A percentile compares a stretch with the other conserved stretches of the same genome.
Evolutionary conservation across 1,284 basidiomycete genomes (phyloP).

Genomic region (Sporisorium iseilematis-ciliati): DNA sequence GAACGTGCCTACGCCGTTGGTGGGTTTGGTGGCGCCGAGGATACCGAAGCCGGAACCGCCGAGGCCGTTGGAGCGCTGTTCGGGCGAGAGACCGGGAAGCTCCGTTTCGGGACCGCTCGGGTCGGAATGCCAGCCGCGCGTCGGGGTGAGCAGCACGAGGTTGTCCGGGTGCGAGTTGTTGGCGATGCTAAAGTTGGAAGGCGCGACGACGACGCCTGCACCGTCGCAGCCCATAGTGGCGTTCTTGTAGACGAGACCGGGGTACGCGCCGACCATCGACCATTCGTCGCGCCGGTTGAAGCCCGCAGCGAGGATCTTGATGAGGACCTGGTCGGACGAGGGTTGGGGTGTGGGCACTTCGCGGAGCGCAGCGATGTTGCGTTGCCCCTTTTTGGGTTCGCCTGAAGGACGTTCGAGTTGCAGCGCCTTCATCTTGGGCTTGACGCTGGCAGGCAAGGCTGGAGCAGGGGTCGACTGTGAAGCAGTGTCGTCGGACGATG

Average conservation of each 20-base stretch:
- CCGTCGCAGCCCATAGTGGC: constrained; percentile 79
- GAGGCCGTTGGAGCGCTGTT: constrained; percentile 42
- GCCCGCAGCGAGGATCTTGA: constrained; percentile 74
- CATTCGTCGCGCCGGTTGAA: constrained; percentile 87
- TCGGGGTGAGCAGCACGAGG: constrained; percentile 80
- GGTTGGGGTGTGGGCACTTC: constrained; percentile 50
- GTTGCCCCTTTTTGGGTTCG: constrained; percentile 50
- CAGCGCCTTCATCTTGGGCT: constrained; percentile 53
- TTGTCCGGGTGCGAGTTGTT: constrained; percentile 44
- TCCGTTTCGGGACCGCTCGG: constrained; percentile 72
- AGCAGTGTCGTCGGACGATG: neutral
- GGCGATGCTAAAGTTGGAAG: constrained; percentile 11
- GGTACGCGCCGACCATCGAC: constrained; percentile 78
- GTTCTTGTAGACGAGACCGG: constrained; percentile 76
- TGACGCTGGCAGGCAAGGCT: constrained; percentile 14
- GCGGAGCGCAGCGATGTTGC: constrained; percentile 47
- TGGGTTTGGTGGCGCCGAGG: constrained; percentile 57
- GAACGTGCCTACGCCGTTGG: constrained; percentile 76
- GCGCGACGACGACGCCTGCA: constrained; percentile 69
- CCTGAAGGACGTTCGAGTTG: constrained; percentile 53
- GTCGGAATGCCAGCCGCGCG: constrained; percentile 80
- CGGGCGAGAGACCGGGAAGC: constrained; percentile 41
- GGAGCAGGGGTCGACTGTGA: neutral
- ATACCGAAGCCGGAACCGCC: constrained; percentile 64
- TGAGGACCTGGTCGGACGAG: constrained; percentile 45